A percentile compares a stretch with the other conserved stretches of the same genome.
These are phyloP conservation scores for Lignosus rhinocerotis DNA, from an alignment of 1,284 basidiomycete genomes.

Conservation along the genomic window DNA sequence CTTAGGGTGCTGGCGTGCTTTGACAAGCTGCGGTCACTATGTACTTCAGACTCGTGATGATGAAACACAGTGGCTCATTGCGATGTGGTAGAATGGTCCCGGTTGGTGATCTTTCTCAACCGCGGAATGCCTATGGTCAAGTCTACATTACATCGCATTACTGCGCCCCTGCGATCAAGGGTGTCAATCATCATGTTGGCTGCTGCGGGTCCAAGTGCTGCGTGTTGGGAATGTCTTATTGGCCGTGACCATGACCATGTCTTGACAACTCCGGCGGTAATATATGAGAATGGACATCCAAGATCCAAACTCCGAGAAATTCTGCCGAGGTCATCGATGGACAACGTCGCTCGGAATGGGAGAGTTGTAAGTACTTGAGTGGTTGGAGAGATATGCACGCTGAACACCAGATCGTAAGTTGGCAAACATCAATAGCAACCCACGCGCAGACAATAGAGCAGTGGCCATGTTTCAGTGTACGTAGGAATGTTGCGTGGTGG, in stretches of 20 bases:
- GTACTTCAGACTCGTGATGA: too few relatives aligned
- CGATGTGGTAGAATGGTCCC: too few relatives aligned
- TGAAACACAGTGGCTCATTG: too few relatives aligned
- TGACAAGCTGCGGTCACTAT: too few relatives aligned
- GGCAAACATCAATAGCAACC: too few relatives aligned
- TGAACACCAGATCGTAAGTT: too few relatives aligned
- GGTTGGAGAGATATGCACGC: neutral
- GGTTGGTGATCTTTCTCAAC: neutral
- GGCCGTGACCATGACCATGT: neutral
- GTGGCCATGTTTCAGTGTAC: too few relatives aligned
- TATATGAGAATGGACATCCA: neutral
- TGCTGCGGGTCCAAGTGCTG: conserved; percentile 1
- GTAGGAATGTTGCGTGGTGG: neutral
- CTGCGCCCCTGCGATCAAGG: conserved; percentile 6
- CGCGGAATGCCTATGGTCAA: conserved; percentile 11
- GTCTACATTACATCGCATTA: conserved; percentile 6
- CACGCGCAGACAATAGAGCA: too few relatives aligned
- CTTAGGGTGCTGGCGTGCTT: too few relatives aligned
- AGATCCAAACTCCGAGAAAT: neutral
- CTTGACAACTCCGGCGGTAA: too few relatives aligned
- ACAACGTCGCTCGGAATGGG: neutral
- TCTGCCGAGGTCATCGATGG: conserved; percentile 7
- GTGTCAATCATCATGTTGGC: neutral
- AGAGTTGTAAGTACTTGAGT: neutral
- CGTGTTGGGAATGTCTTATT: neutral